Evolutionary conservation across 805 yeast species (phyloP), one percentile per base, ranked within the genome.

Genomic region (Priceomyces haplophilus): DNA sequence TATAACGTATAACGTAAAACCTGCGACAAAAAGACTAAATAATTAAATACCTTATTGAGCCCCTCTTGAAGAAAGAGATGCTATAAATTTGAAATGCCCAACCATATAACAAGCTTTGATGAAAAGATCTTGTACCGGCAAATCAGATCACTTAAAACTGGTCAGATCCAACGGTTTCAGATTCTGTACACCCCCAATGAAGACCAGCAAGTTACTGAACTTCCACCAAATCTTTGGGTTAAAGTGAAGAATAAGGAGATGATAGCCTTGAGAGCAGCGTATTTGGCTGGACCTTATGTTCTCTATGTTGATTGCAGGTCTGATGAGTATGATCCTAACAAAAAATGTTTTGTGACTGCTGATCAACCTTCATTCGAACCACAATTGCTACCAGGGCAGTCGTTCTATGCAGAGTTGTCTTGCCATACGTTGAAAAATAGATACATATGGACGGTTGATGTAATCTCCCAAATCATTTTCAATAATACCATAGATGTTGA

Each of bases 211-310:
- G 16, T 38, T n/a, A 24, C 38, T 17, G 37, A 41, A 25, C 29
- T 50, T 15, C 65, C 63, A 4, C 27, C 43, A 7, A 58, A 53
- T 31, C 48, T 71, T 7, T 82, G 77, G 74, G 61, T 85, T 17
- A 75, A 78, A 41, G 76, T 90, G 30, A 80, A 78, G 54, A 90
- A 90, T 62, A 68, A 65, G 3, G 97, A 89, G 59, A 77, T 79
- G 49, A 65, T 86, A 2, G 75, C 93, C 0, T 59, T 88, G 50
- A 64, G 95, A 21, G 95, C 97, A 0, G 85, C 96, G 1, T 88
- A 83, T 53, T 62, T 93, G 34, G 83, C 90, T 1, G 99, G 98
- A 0, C 99, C 99, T 0, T 91, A 81, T 57, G 72, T 87, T 2
- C 64, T 93, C 4, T 93, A 93, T 55, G 86, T 83, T 17, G 97